phyloP scores from a whole-genome alignment of 441 rosid genomes.

The Adansonia gregorii region DNA sequence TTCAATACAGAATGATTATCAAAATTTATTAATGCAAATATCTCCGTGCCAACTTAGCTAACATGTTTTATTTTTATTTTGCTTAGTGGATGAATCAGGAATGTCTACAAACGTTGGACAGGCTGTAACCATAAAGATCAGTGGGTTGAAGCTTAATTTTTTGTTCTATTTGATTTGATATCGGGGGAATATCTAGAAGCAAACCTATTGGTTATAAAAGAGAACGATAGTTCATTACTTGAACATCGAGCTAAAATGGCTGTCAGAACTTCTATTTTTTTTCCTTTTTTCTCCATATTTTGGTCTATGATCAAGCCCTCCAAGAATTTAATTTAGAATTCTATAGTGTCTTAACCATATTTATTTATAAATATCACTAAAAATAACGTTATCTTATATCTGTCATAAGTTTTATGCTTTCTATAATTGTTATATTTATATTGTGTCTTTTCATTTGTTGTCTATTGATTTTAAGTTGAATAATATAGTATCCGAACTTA shows the following conservation, averaged over 20 bases:
- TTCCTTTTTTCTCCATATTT: neutral
- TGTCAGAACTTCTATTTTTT: neutral
- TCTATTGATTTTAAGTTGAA: no score
- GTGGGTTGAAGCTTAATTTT: neutral
- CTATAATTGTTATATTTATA: no score
- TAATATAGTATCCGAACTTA: no score
- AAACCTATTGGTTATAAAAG: neutral
- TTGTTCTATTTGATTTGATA: neutral
- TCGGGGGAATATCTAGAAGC: neutral
- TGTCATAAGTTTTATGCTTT: no score
- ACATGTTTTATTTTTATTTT: neutral
- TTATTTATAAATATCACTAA: neutral
- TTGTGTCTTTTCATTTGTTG: no score
- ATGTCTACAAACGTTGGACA: neutral
- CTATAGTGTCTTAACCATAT: neutral
- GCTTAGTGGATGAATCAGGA: neutral
- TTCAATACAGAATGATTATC: neutral
- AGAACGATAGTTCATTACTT: neutral
- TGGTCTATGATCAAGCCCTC: neutral
- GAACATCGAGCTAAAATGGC: neutral
- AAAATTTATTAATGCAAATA: neutral
- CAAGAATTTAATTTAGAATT: neutral
- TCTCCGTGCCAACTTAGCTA: neutral
- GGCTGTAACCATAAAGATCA: neutral
- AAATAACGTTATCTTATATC: no score